Percentiles rank a stretch among this genome's conserved stretches.
Evolutionary conservation across 169 alveolate species (phyloP).

Genomic region (Perkinsus olseni): DNA sequence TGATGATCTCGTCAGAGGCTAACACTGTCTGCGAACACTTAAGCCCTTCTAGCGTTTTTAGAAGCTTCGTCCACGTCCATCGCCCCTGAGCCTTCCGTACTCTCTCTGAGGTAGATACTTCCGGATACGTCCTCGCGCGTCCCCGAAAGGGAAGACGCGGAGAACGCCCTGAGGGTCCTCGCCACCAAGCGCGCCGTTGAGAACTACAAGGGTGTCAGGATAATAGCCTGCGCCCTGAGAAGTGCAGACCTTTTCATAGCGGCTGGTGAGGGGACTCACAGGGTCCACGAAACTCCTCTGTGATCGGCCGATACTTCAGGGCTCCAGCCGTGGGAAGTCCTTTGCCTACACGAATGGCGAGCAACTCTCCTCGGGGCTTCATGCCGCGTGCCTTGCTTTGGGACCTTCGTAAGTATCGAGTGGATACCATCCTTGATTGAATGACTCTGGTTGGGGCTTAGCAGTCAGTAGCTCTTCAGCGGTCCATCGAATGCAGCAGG

Average conservation of each 20-base stretch:
- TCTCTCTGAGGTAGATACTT: neutral
- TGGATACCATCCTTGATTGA: neutral
- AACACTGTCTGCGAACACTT: too few species aligned
- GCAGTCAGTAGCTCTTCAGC: too few species aligned
- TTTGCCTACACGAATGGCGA: neutral
- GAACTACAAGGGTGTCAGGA: neutral
- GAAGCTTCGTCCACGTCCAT: too few species aligned
- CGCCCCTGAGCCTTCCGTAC: too few species aligned
- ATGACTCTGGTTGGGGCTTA: too few species aligned
- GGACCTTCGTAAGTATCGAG: neutral
- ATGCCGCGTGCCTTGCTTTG: neutral
- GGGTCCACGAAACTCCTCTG: neutral
- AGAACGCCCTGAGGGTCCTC: neutral
- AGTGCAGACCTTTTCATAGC: neutral
- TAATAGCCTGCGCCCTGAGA: neutral
- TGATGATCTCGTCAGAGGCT: neutral
- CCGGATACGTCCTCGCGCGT: neutral
- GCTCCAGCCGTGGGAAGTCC: neutral
- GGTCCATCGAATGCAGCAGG: too few species aligned
- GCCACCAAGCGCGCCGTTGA: neutral
- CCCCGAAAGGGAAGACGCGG: neutral
- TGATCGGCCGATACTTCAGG: neutral
- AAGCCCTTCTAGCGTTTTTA: too few species aligned
- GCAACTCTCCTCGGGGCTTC: neutral
- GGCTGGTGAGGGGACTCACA: too few species aligned